Base-by-base conservation (phyloP, 1,284 basidiomycete species). In the Fomes fomentarius region DNA sequence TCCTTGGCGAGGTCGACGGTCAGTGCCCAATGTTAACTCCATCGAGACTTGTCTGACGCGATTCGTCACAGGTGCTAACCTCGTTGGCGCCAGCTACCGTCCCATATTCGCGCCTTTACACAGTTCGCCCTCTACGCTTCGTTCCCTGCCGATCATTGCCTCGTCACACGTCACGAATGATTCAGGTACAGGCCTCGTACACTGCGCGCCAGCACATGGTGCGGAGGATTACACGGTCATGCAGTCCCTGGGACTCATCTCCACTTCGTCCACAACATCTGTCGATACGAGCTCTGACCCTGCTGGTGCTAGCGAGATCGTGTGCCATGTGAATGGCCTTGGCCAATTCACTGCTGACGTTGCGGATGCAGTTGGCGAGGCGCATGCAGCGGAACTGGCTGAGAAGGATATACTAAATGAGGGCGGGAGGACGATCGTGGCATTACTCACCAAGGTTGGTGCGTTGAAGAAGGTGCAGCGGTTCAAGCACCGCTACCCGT, bases 131-230 rank as follows among this genome's bases (percentile, higher is more conserved):
- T 42, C 42, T 39, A 50, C 63, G n/a, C 49, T 24, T 4, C 35
- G 54, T 4, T 61, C 73, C 10, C 65, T 80, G 52, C 73, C 74
- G 12, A 69, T 87, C 41, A 72, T 87, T 21, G 64, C 79, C 28
- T 79, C 86, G 43, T 66, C 73, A 14, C 92, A 97, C 65, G 96
- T 99, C 15, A 95, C 91, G 0, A 75, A 89, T 0, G 82, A 88
- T 17, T 91, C 94, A 11, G 96, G 97, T n/a, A 98, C 96, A 1
- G 96, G 96, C 31, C 81, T 98, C 1, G 97, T 99, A 0, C 96
- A 99, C 68, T 93, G 90, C 57, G 96, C 96, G 0, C 96, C 96
- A 5, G 95, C 94, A 0, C 97, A 99, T 63, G 96, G 96, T 26
- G 81, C 85, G 12, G 96, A 99, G 61, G 97, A 99, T 70, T 98